Base-by-base conservation (phyloP, 2,329 filamentous ascomycete genomes). In the Botryotinia calthae region DNA sequence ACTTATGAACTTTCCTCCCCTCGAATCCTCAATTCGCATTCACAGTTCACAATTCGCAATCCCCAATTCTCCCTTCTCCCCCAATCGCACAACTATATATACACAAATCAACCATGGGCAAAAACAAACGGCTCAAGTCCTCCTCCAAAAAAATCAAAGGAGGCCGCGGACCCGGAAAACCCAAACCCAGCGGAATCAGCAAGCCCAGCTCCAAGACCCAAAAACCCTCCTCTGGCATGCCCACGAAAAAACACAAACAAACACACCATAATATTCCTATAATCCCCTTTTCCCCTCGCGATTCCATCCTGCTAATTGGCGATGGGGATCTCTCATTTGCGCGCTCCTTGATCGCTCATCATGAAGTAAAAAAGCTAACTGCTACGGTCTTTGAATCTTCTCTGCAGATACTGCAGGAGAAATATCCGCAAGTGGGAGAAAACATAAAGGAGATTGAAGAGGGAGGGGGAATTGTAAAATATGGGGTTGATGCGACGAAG, bases 301-400 rank as follows among this genome's bases (percentile, higher is more conserved):
- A 94, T 76, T 84, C 87, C 77, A 93, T 95, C 75, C 88, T 96
- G 10, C 87, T 95, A 4, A 83, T 95, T 69, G 93, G 93, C 78
- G 93, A 96, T 80, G 93, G 89, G 76, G 93, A 97, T 82, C 88
- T 96, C 79, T 94, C 91, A 80, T 95, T 94, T 81, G 88, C 92
- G 20, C 86, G 87, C 42, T 90, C 89, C 2, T 85, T 95, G 2
- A 85, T 91, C 70, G 82, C 86, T 70, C 85, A 91, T 78, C 91
- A 94, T 82, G 86, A 84, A 76, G 93, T 90, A 83, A 86, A 84
- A 74, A 85, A 90, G 78, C 81, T 95, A 9, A 91, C 88, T 0
- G 92, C 91, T 54, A 94, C 92, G 3, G 89, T 91, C 25, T 86
- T 88, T 77, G 93, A 95, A 80, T 84, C 28, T 40, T 42, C 84